Base-by-base conservation (phyloP, 768 basidiomycete genomes). In the Paxillus ammoniavirescens region DNA sequence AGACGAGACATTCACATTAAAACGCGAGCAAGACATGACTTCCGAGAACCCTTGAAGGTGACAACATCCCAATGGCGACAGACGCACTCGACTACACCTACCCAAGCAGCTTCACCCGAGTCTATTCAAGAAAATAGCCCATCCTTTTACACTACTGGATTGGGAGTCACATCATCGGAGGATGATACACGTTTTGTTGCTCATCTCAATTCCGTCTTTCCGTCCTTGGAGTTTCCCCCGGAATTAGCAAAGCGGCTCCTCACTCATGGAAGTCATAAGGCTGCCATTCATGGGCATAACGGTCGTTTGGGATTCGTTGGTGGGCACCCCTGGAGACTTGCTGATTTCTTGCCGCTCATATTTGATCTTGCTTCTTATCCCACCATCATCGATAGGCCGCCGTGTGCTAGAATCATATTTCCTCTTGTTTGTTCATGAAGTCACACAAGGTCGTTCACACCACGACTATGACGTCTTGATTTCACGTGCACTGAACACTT, bases 321-420 rank as follows among this genome's bases (percentile, higher is more conserved):
- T 89, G 26, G 7, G 55, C 45, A 41, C 33, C 37, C 21, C 21
- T 48, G 5, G 5, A 21, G 21, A 21, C 21, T 21, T 21, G 21
- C 21, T 21, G 21, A 3, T 21, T 52, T 42, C 44, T 23, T 49
- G 17, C 37, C 17, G 17, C 45, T 53, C 38, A 17, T 49, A 28
- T 10, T 17, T 57, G 49, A 53, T 36, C 13, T 28, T 45, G n/a
- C 1, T 13, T 38, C 51, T n/a, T 26, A 33, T 46, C 6, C 46
- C 36, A n/a, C 18, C 28, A 18, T 30, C 54, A 45, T 47, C 31
- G 21, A 57, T 48, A 91, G 90, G 91, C 38, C 85, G 91, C 49
- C 82, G 91, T 53, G 86, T 89, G 21, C 73, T 93, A 33, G 82
- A 89, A 60, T 77, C 87, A 6, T 93, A 91, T 65, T 80, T 89